A percentile compares a stretch with the other conserved stretches of the same genome.
Conservation (phyloP, 116 monocot species). For the Dioscorea cayenensis region DNA sequence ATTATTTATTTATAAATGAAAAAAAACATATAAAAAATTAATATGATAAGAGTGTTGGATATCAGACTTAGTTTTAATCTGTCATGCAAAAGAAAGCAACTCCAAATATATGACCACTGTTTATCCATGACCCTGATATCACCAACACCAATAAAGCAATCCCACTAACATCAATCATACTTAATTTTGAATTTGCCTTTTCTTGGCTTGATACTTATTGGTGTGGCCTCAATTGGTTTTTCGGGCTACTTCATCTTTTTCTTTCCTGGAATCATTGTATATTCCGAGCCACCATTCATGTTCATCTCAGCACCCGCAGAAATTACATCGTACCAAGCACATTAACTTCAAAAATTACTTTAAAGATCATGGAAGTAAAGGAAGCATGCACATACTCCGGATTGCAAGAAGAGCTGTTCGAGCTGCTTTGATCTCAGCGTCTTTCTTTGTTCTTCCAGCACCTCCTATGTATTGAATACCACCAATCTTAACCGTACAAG, state of each 20-base stretch:
- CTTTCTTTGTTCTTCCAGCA: slow-evolving; percentile 85
- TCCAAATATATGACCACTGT: too few relatives aligned
- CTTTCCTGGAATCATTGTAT: slow-evolving; percentile 61
- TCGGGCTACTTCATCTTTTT: slow-evolving; percentile 49
- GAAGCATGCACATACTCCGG: slow-evolving; percentile 26
- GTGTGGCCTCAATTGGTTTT: slow-evolving; percentile 11
- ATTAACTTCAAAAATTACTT: not conserved
- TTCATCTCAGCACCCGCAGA: slow-evolving; percentile 28
- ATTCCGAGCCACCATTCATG: slow-evolving; percentile 27
- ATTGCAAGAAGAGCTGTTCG: slow-evolving; percentile 93
- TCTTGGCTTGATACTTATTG: slow-evolving; percentile 49
- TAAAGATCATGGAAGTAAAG: not conserved
- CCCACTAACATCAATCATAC: too few relatives aligned
- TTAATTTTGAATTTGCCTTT: slow-evolving; percentile 45
- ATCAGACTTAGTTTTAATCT: too few relatives aligned
- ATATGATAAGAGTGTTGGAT: too few relatives aligned
- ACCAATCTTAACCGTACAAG: slow-evolving; percentile 79
- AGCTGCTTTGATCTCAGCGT: slow-evolving; percentile 95
- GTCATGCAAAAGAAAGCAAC: too few relatives aligned
- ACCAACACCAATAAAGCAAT: too few relatives aligned
- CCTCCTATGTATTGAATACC: slow-evolving; percentile 90
- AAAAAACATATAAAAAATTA: too few relatives aligned
- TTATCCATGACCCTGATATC: too few relatives aligned
- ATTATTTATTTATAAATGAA: too few relatives aligned
- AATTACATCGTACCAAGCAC: not conserved